Evolutionary conservation across 2,329 filamentous ascomycete species (phyloP).

Genomic region (Penicillium italicum): DNA sequence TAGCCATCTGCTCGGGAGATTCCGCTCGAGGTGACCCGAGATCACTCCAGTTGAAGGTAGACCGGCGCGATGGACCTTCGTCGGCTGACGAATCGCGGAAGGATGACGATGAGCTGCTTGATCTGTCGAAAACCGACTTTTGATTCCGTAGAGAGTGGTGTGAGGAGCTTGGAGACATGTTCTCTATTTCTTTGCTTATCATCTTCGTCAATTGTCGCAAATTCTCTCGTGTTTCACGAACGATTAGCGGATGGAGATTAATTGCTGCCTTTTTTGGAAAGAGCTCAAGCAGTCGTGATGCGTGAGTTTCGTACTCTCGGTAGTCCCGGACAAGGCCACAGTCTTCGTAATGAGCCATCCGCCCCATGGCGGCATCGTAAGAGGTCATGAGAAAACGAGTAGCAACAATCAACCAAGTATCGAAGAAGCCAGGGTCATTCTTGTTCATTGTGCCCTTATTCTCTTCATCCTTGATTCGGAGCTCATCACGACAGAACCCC

Average conservation of each 20-base stretch:
- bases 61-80: constrained; percentile 33
- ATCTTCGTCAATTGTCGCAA: constrained; percentile 34
- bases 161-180: constrained; percentile 42
- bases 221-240: constrained; percentile 37
- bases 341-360: constrained; percentile 37
- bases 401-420: constrained; percentile 44
- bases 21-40: constrained; percentile 29
- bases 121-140: constrained; percentile 47
- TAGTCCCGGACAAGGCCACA: constrained; percentile 46
- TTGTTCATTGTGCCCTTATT: constrained; percentile 13
- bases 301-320: constrained; percentile 48
- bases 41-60: constrained; percentile 35
- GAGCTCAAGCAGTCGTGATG: constrained; percentile 38
- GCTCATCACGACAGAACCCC: constrained; percentile 46
- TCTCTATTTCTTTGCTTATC: constrained; percentile 43
- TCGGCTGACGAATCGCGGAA: constrained; percentile 40
- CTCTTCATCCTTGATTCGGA: constrained; percentile 39
- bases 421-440: constrained; percentile 35
- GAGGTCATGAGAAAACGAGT: constrained; percentile 42
- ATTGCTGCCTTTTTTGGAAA: constrained; percentile 36
- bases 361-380: constrained; percentile 40
- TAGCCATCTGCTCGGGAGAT: constrained; percentile 34
- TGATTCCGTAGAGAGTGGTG: constrained; percentile 37
- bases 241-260: constrained; percentile 9
- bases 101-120: constrained; percentile 46